Conservation (phyloP, 2,329 filamentous ascomycete species). For the Talaromyces amestolkiae region DNA sequence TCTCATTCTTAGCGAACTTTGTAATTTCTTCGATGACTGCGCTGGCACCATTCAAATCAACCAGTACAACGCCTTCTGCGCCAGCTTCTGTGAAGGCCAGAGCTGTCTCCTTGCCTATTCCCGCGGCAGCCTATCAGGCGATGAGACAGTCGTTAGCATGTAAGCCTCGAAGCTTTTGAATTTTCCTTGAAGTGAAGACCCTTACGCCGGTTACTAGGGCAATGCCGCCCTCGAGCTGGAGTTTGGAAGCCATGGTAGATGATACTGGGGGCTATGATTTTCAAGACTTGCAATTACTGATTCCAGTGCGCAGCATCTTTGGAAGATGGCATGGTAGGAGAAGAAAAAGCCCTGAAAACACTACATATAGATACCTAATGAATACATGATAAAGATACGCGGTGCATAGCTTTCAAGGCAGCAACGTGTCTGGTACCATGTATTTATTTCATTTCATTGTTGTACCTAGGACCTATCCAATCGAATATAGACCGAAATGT, state of each 20-base stretch:
- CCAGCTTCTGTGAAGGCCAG: slow-evolving; percentile 9
- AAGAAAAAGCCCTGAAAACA: neutral
- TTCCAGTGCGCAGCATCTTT: neutral
- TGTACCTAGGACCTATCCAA: neutral
- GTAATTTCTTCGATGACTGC: slow-evolving; percentile 5
- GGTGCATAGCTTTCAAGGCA: too few relatives aligned
- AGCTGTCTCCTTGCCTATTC: neutral
- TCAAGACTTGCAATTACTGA: neutral
- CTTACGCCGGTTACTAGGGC: slow-evolving; percentile 8
- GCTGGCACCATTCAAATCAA: slow-evolving; percentile 1
- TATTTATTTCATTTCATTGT: too few relatives aligned
- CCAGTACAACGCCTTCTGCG: neutral
- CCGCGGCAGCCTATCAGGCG: neutral
- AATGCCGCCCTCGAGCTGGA: slow-evolving; percentile 1
- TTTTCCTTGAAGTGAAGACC: neutral
- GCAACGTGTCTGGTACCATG: too few relatives aligned
- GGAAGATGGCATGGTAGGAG: neutral
- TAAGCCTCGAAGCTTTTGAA: neutral
- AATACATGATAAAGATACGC: too few relatives aligned
- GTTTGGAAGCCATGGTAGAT: neutral
- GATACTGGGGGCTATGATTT: neutral
- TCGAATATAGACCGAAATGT: neutral
- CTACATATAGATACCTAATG: too few relatives aligned
- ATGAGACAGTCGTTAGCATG: neutral
- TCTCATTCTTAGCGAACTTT: slow-evolving; percentile 5